phyloP scores from a whole-genome alignment of 768 basidiomycete species.

The Kondoa malvinella region DNA sequence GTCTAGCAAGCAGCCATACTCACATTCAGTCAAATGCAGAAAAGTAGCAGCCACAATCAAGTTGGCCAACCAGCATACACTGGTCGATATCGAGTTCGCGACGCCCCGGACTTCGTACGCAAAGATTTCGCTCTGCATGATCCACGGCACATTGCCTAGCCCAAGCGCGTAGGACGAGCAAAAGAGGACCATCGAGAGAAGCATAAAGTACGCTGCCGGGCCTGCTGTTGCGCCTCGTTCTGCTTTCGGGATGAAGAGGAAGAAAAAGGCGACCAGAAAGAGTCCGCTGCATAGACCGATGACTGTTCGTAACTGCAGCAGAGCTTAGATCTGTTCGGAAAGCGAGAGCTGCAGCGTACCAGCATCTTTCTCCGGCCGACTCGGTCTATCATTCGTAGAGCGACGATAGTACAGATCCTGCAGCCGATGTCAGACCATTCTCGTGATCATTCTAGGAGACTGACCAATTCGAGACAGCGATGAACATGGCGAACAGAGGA shows the following conservation, averaged over 20 bases:
- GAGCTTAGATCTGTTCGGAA: not conserved
- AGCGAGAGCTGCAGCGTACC: not conserved
- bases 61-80: slow-evolving; percentile 17
- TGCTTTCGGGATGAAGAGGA: slow-evolving; percentile 13
- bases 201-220: slow-evolving; percentile 11
- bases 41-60: slow-evolving; percentile 20
- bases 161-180: slow-evolving; percentile 17
- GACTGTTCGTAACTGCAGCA: slow-evolving; percentile 13
- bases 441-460: not conserved
- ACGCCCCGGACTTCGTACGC: not conserved
- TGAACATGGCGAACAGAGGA: slow-evolving; percentile 16
- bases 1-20: not conserved
- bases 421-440: not conserved
- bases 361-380: slow-evolving; percentile 17
- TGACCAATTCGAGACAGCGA: slow-evolving; percentile 20
- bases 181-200: slow-evolving; percentile 16
- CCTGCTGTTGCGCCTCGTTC: not conserved
- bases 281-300: slow-evolving; percentile 20
- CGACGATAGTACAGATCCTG: slow-evolving; percentile 19
- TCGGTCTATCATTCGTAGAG: slow-evolving; percentile 18
- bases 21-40: slow-evolving; percentile 14
- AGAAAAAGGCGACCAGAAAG: slow-evolving; percentile 15
- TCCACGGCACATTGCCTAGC: slow-evolving; percentile 22
- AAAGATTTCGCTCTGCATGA: slow-evolving; percentile 20
- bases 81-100: not conserved